Percentiles rank a stretch among this genome's conserved stretches.
phyloP scores from a whole-genome alignment of 352 stramenopile genomes.

The Pythium phragmitis region DNA sequence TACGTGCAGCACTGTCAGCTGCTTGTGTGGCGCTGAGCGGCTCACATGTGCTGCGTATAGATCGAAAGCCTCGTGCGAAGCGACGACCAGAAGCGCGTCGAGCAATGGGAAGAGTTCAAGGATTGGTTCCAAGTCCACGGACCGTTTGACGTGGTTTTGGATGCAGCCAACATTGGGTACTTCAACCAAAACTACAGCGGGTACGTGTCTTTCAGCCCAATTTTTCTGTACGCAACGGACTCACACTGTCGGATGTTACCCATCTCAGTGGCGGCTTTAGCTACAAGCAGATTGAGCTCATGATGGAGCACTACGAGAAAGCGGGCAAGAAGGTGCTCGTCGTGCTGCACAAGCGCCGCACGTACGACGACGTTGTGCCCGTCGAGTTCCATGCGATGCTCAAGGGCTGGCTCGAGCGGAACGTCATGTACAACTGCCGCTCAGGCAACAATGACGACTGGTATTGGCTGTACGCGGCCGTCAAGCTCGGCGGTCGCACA shows the following conservation, averaged over 20 bases:
- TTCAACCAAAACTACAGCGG: slow-evolving; percentile 96
- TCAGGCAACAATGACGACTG: slow-evolving; percentile 98
- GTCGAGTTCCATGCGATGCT: slow-evolving; percentile 68
- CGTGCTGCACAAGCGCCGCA: slow-evolving; percentile 96
- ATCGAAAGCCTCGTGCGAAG: slow-evolving; percentile 78
- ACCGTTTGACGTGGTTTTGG: slow-evolving; percentile 93
- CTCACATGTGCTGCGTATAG: slow-evolving; percentile 29
- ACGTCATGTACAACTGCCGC: slow-evolving; percentile 92
- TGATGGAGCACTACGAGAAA: slow-evolving; percentile 90
- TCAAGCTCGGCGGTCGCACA: slow-evolving; percentile 75
- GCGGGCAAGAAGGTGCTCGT: slow-evolving; percentile 90
- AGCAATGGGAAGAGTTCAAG: slow-evolving; percentile 86
- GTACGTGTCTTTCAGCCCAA: slow-evolving; percentile 30
- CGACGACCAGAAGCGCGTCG: slow-evolving; percentile 53
- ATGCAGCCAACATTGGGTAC: slow-evolving; percentile 98
- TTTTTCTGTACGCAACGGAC: not conserved
- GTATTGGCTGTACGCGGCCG: slow-evolving; percentile 98
- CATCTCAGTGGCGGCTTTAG: slow-evolving; percentile 86
- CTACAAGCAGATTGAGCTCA: slow-evolving; percentile 95
- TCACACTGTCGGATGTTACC: not conserved
- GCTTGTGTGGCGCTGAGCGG: not conserved
- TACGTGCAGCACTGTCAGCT: slow-evolving; percentile 18
- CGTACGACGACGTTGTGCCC: slow-evolving; percentile 86
- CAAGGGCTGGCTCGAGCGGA: slow-evolving; percentile 63
- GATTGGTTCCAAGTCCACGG: slow-evolving; percentile 65